Evolutionary conservation across 345 rosid genomes (phyloP), one percentile per base, ranked within the genome.

Genomic region (Salix udensis): DNA sequence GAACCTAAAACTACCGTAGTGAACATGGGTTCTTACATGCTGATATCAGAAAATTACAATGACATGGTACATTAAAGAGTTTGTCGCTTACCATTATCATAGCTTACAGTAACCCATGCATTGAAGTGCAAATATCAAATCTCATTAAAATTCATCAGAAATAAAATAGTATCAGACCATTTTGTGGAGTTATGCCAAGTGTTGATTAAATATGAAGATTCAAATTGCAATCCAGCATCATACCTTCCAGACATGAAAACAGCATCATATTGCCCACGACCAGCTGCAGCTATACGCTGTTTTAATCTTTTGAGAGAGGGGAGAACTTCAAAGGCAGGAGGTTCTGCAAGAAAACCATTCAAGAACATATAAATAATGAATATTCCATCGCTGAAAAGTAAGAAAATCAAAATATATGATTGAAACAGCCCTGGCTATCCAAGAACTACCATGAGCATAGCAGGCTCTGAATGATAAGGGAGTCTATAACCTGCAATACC

Each of bases 211-310:
- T 65, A 74, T 65, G 6, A 18, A 65, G 21, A 71, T 53, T 75
- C 68, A 52, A 71, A 65, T 11, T 26, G 24, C 13, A 30, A 68
- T 61, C 28, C 16, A 70, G 23, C n/a, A 39, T 13, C 58, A 46
- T 88, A 96, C 99, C 99, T 96, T 75, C 97, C 99, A 65, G 98
- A 93, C 99, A 93, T 93, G 71, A 96, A 88, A 67, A 96, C 92
- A 18, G 99, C 99, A 87, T 86, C 84, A 77, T 96, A 96, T 78
- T 91, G 87, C 65, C 94, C 98, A 3, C 92, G 94, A 18, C 97
- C 86, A 75, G 98, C 96, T 48, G 96, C 91, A 70, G 82, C 79
- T 73, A 91, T 76, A 26, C 97, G 91, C 76, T 94, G 90, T 84
- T 91, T 96, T 72, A 96, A 81, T 77, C 90, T 87, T 84, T 84